Evolutionary conservation across 1,284 basidiomycete genomes (phyloP).

Genomic region (Boletus semigastroideus): DNA sequence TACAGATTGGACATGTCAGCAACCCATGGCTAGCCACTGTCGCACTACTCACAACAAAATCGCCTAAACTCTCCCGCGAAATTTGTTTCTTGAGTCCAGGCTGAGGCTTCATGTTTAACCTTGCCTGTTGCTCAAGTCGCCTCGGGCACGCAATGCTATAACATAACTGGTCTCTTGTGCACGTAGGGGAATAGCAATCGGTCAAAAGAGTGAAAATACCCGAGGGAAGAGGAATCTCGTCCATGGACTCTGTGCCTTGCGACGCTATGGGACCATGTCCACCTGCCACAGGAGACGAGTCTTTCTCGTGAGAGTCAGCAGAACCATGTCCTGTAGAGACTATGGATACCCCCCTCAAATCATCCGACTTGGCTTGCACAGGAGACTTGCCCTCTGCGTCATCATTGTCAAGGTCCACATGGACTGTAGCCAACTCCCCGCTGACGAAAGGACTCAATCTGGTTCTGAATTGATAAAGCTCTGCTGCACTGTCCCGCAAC

Average conservation of each 20-base stretch:
- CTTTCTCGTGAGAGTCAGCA: conserved; percentile 42
- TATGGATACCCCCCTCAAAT: conserved; percentile 25
- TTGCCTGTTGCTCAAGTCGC: conserved; percentile 89
- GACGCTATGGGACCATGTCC: conserved; percentile 37
- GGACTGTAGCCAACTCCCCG: conserved; percentile 55
- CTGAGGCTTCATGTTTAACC: conserved; percentile 91
- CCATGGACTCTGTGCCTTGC: conserved; percentile 47
- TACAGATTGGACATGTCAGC: conserved; percentile 31
- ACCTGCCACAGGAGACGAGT: conserved; percentile 40
- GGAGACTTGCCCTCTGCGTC: conserved; percentile 34
- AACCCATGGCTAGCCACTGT: neutral
- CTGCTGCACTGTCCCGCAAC: conserved; percentile 83
- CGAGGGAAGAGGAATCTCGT: conserved; percentile 80
- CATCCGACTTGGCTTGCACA: conserved; percentile 22
- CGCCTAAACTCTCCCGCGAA: conserved; percentile 81
- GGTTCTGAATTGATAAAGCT: conserved; percentile 91
- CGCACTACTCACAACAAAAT: conserved; percentile 60
- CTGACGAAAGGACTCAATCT: conserved; percentile 77
- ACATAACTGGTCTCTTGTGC: conserved; percentile 89
- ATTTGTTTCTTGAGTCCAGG: conserved; percentile 83
- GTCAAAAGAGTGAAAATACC: conserved; percentile 97
- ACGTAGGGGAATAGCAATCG: conserved; percentile 98
- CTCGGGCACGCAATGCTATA: conserved; percentile 97
- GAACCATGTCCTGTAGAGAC: conserved; percentile 42
- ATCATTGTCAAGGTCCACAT: conserved; percentile 30